Evolutionary conservation across 192 early-diverging fungal species (phyloP), one percentile per base, ranked within the genome.

Genomic region (Geranomyces michiganensis): DNA sequence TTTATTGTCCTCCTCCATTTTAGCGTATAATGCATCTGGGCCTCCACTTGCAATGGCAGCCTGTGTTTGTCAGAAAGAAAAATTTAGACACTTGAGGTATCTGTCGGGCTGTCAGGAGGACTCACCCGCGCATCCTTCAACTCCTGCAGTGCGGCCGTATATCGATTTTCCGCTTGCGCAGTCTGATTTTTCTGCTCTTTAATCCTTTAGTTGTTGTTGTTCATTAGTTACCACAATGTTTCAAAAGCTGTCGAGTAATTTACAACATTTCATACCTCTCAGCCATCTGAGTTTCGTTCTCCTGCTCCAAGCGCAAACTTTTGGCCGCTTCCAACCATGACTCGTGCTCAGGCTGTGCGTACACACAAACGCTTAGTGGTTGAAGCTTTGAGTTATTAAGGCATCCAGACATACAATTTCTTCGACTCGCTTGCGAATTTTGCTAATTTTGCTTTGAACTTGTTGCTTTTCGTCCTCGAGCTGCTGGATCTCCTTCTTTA

Each of bases 401-500:
- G 45, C 33, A 26, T 17, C 4, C 12, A 56, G 51, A 4, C 81
- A 65, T 74, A 86, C 82, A 17, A 87, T 71, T 46, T 83, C 77
- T 61, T 88, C 76, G n/a, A 87, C 83, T 47, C 84, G 80, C 65
- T 83, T 84, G 58, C 73, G 67, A 46, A 87, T 72, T 27, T 79
- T 77, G 10, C 32, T n/a, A 30, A 88, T 81, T 47, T 87, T 88
- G 58, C 63, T 78, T 45, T 71, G 43, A 43, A 88, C 81, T 55
- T 87, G 87, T 73, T 87, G 85, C 73, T 88, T 88, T 69, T 88
- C 87, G 59, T 88, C 87, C 59, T 88, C 87, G 80, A 87, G 82
- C 62, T 84, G 79, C 72, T 85, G 83, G 45, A 88, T 88, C 69
- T 88, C 87, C 33, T 78, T 68, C 53, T 87, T 87, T 22, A 88